Base-by-base conservation (phyloP, 1,284 basidiomycete genomes). In the Marasmius tenuissimus region DNA sequence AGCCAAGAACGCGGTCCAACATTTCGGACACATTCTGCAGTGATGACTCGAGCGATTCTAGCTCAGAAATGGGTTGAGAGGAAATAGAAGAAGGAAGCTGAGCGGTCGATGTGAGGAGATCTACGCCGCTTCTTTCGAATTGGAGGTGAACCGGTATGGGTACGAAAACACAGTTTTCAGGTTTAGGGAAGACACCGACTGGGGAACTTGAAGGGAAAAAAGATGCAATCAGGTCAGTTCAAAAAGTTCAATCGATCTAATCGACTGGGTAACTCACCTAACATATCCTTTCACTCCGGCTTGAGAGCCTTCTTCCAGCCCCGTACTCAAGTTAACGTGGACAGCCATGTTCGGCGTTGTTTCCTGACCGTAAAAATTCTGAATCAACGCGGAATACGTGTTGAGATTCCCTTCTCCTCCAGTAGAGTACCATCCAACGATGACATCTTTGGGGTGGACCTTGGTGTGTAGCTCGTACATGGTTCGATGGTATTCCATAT, bases 341-440 rank as follows among this genome's bases (percentile, higher is more conserved):
- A 99, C 87, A 4, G 97, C 96, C 62, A 92, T 93, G 75, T 92
- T 87, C 4, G 94, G 92, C 0, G 87, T 81, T 2, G 94, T 96
- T 78, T 99, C 95, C 82, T 92, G 88, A 45, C 93, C 88, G 78
- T 97, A 99, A 78, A 98, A 98, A 78, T 98, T 96, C 84, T 99
- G 97, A 72, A 99, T 97, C 66, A 99, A 85, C 20, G 97, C 96
- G 50, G 96, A 97, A 81, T 97, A 97, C 14, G 93, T 94, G 81
- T 97, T 97, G 63, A 99, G 85, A 66, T 92, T 88, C 3, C 92
- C 91, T 65, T 91, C 52, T 54, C 37, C 52, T 65, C 91, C 91
- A 20, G 94, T 96, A 18, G 94, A 94, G 78, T 96, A 96, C 94
- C 94, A 97, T 65, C 94, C 94, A 50, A 96, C 92, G 66, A 96